Base-by-base conservation (phyloP, 495 filamentous ascomycete genomes). In the Penicillium taxi region DNA sequence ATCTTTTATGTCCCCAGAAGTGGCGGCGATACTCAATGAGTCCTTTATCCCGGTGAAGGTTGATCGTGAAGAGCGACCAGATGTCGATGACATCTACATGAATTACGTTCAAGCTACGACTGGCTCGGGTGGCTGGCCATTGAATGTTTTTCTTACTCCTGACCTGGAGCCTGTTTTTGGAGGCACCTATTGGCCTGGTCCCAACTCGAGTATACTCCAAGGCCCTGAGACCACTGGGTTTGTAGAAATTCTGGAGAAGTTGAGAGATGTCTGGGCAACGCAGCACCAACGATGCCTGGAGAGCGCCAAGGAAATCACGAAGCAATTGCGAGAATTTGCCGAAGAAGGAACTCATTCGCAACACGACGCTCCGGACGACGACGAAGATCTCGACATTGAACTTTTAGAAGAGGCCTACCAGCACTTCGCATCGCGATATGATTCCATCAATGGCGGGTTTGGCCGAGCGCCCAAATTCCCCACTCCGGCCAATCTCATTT, bases 21-120 rank as follows among this genome's bases (percentile, higher is more conserved):
- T 95, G 34, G 90, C 93, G 13, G 63, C 70, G 6, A 71, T 94
- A 39, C 74, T 98, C 26, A 98, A 96, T 61, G 67, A 78, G 37
- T 72, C 79, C 30, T 96, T 96, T 59, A 80, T 98, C 15, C 91
- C 91, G 6, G 81, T 98, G 59, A 83, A 95, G 47, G 74, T 96
- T 46, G 91, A 98, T 56, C 78, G 89, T 19, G 91, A 98, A 58
- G 90, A 96, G 58, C 81, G 90, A 22, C 91, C 93, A 2, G 89
- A 96, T 56, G 77, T 96, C 47, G 91, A 98, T 55, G 81, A 86
- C 35, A 88, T 96, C 39, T 98, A 96, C 56, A 94, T 96, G 84
- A 94, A 95, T 63, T 98, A 93, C 64, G 85, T 93, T 20, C 86
- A 94, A 65, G 90, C 89, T 4, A 89, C 90, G 11, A 94, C 81